phyloP scores from a whole-genome alignment of 1,284 basidiomycete species.

The Porogramme epimiltina region DNA sequence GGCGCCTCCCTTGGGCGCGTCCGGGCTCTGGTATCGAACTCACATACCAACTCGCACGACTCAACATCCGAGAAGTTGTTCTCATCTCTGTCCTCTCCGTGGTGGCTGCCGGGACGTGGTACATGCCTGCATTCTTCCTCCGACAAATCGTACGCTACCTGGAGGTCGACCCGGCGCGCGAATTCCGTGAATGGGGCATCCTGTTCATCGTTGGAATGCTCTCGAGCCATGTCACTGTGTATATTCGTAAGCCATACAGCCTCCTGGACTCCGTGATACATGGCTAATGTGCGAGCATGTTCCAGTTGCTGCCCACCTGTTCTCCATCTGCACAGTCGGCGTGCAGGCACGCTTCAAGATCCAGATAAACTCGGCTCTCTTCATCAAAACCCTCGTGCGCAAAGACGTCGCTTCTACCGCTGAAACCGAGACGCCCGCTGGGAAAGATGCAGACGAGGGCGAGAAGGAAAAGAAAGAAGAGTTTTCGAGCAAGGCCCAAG shows the following conservation, averaged over 20 bases:
- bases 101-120: constrained; percentile 69
- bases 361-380: constrained; percentile 87
- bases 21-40: constrained; percentile 66
- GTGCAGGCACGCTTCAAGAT: constrained; percentile 75
- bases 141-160: constrained; percentile 72
- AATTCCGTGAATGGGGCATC: constrained; percentile 69
- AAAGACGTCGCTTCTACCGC: constrained; percentile 80
- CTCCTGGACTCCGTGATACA: too few species aligned
- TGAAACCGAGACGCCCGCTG: constrained; percentile 23
- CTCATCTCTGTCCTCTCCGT: constrained; percentile 58
- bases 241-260: constrained; percentile 47
- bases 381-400: constrained; percentile 86
- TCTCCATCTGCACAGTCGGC: constrained; percentile 71
- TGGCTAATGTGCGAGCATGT: constrained; percentile 1
- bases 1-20: constrained; percentile 45
- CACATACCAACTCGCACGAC: constrained; percentile 54
- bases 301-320: constrained; percentile 55
- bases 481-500: constrained; percentile 87
- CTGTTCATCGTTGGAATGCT: constrained; percentile 74
- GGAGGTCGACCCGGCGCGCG: constrained; percentile 58
- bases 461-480: constrained; percentile 59
- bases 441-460: constrained; percentile 12
- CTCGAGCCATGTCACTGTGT: constrained; percentile 58
- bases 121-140: constrained; percentile 78
- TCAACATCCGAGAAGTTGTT: constrained; percentile 47